Evolutionary conservation across 148 eudicot species (phyloP), one percentile per base, ranked within the genome.

Genomic region (Silene latifolia): DNA sequence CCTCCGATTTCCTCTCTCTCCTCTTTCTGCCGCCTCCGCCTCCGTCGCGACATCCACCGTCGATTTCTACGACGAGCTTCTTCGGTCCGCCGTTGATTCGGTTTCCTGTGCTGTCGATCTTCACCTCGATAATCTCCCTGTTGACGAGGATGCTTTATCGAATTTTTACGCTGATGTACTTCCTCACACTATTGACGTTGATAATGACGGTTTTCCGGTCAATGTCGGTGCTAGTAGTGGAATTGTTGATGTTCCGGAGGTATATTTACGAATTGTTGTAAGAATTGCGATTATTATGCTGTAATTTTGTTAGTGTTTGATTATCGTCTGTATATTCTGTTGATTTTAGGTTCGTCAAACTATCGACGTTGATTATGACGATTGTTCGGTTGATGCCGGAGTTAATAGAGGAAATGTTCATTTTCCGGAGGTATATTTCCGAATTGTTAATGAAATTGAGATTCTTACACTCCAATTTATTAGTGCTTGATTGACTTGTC

Each of bases 131-230:
- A 71, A 58, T 11, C 67, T 88, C 13, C 89, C 89, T 39, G 73
- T 90, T 56, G 82, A 83, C 0, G 70, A 75, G 8, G 70, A 75
- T 8, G 84, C 98, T 67, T 91, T 91, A 69, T 77, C 82, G 0
- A 89, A 80, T 48, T 93, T 93, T 80, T 82, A 86, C 76, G 80
- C 90, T 67, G 87, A 85, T 29, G 90, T 87, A 56, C 75, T 93
- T 75, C 98, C 98, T 51, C 81, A 79, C 4, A 65, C 42, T 24
- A 73, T 89, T 13, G 78, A 82, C 4, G 27, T 78, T 2, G 78
- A 56, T 18, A 2, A 63, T 70, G 79, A 21, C 60, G 83, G 48
- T 67, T 76, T 23, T 42, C 8, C 81, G 57, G 54, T 39, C 18
- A 24, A 65, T 81, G 48, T 3, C 56, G 14, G 71, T 53, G 32